Conservation (phyloP, 805 yeast genomes). For the Dipodascus geniculatus region DNA sequence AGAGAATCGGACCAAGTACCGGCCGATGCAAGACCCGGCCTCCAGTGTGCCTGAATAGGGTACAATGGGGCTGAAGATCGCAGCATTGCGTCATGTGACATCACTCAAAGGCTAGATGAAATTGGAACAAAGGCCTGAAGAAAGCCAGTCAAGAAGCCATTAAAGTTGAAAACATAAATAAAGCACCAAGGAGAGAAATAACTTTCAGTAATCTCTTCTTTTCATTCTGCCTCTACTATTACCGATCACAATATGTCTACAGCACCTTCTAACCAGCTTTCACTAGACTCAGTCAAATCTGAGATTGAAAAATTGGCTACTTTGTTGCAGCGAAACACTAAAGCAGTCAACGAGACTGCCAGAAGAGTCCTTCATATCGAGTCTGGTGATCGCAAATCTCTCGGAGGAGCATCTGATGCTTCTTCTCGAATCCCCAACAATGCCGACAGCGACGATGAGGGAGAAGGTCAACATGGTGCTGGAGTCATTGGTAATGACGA, state of each 20-base stretch:
- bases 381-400: conserved; percentile 34
- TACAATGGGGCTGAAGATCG: not conserved
- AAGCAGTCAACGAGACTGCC: conserved; percentile 64
- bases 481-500: conserved; percentile 57
- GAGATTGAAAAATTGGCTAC: conserved; percentile 7
- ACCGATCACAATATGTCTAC: not conserved
- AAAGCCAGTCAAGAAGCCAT: not conserved
- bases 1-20: too few species aligned
- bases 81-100: not conserved
- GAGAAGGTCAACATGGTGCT: conserved; percentile 7
- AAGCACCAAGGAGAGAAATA: too few species aligned
- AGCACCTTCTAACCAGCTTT: not conserved
- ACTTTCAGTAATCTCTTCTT: too few species aligned
- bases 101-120: not conserved
- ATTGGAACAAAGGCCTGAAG: not conserved
- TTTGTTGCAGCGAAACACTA: conserved; percentile 55
- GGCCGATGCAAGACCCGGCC: too few species aligned
- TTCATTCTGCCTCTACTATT: not conserved
- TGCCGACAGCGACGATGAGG: conserved; percentile 6
- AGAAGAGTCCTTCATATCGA: conserved; percentile 64
- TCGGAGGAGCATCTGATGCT: conserved; percentile 14
- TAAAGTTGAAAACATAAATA: not conserved
- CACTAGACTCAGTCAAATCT: not conserved
- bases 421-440: conserved; percentile 2
- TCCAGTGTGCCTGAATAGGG: too few species aligned